Percentiles rank a stretch among this genome's conserved stretches.
phyloP scores from a whole-genome alignment of 129 eudicot species.

The Chrysanthemum seticuspe region DNA sequence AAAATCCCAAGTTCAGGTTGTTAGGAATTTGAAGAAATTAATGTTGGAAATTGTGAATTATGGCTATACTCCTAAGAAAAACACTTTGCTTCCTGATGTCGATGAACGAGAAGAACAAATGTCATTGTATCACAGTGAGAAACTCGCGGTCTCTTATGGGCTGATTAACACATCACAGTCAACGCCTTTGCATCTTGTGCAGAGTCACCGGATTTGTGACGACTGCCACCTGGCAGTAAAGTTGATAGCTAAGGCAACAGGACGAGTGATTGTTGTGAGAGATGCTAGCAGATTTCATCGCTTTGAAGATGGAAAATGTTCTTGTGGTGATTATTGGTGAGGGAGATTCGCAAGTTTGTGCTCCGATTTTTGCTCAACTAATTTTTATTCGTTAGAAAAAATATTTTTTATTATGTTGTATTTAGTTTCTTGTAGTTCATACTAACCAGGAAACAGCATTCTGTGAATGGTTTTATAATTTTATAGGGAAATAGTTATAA shows the following conservation, averaged over 20 bases:
- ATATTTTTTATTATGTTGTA: constrained; percentile 8
- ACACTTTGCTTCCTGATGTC: constrained; percentile 79
- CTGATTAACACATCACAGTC: constrained; percentile 46
- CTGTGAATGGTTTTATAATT: background rate
- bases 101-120: constrained; percentile 62
- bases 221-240: constrained; percentile 80
- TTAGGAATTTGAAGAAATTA: constrained; percentile 47
- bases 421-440: constrained; percentile 4
- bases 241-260: constrained; percentile 51
- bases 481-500: background rate
- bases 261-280: constrained; percentile 62
- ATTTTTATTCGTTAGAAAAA: background rate
- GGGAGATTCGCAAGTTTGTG: constrained; percentile 16
- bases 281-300: constrained; percentile 89
- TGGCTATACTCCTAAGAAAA: constrained; percentile 59
- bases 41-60: constrained; percentile 40
- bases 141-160: constrained; percentile 76
- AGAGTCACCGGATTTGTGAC: constrained; percentile 76
- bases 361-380: background rate
- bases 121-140: constrained; percentile 70
- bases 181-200: constrained; percentile 71
- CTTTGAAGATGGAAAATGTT: constrained; percentile 63
- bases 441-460: constrained; percentile 15
- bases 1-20: constrained; percentile 45
- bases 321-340: constrained; percentile 98